Evolutionary conservation across 208 protist species (phyloP), one percentile per base, ranked within the genome.

Genomic region (Trypanosoma vivax): DNA sequence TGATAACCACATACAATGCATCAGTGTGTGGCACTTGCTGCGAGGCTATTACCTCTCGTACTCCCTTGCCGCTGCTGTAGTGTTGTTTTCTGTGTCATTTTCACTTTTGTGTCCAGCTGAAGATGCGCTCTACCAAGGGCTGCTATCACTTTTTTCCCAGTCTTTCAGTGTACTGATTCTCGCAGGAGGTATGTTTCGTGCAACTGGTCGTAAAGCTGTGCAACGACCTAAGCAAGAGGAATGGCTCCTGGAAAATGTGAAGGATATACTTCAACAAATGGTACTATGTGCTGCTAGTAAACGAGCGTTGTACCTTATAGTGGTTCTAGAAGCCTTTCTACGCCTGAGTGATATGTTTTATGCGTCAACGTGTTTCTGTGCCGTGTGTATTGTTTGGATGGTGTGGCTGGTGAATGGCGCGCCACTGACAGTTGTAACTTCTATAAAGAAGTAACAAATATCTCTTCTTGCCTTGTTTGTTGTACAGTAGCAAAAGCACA

Each of bases 1-100:
- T 23, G 60, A 65, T 38, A 47, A 4, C 23, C 23, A 53, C 14
- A 30, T 59, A n/a, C 60, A 65, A n/a, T 51, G 60, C 11, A 24
- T 65, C 48, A 57, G 47, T 21, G 30, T 65, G 19, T 2, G 40
- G 5, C 38, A 65, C 38, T 31, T 58, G 5, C 11, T 65, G 25
- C 43, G n/a, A 18, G 60, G 60, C 16, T 65, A 65, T 27, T 27
- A 40, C 31, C 16, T 35, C 7, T 21, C 3, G 18, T 65, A 59
- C 34, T 65, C 60, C 13, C 33, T 65, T 2, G 7, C 24, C 1
- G 31, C 51, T 24, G 43, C 42, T 1, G 2, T 21, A 25, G 13
- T 33, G 2, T n/a, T 54, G 42, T 21, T 55, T 35, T n/a, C 57
- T 55, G 5, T 64, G 24, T 42, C 31, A 14, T 16, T 56, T 7